Evolutionary conservation across 345 rosid genomes (phyloP).

Genomic region (Murraya paniculata): DNA sequence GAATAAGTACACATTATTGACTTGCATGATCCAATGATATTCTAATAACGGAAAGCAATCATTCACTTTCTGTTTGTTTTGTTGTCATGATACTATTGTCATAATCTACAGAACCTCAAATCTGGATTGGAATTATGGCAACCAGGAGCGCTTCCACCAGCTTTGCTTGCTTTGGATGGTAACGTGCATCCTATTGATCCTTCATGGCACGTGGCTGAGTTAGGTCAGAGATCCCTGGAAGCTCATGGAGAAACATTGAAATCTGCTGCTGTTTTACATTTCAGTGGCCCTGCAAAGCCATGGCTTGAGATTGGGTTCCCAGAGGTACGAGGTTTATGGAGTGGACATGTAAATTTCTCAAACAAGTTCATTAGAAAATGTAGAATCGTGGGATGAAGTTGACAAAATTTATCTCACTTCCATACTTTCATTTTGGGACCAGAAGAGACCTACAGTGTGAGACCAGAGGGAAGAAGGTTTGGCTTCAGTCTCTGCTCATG

Average conservation of each 20-base stretch:
- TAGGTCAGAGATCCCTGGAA: constrained; percentile 59
- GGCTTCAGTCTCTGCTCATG: constrained; percentile 82
- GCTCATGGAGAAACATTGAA: constrained; percentile 31
- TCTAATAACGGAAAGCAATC: background rate
- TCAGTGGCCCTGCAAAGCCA: constrained; percentile 92
- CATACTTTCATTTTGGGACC: constrained; percentile 16
- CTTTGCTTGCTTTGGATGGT: constrained; percentile 69
- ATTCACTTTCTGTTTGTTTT: background rate
- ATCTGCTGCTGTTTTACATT: constrained; percentile 81
- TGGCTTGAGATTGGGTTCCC: constrained; percentile 83
- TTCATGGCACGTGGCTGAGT: constrained; percentile 76
- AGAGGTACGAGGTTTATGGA: constrained; percentile 69
- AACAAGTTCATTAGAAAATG: constrained; percentile 70
- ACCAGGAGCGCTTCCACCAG: constrained; percentile 82
- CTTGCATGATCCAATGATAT: background rate
- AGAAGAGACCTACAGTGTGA: constrained; percentile 21
- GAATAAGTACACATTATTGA: background rate
- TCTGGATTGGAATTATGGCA: constrained; percentile 76
- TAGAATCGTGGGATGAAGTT: constrained; percentile 54
- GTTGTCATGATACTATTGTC: background rate
- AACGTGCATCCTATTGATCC: constrained; percentile 73
- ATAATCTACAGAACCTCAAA: constrained; percentile 50
- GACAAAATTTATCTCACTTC: constrained; percentile 23
- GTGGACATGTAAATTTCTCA: constrained; percentile 60
- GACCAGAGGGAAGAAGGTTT: constrained; percentile 79